Evolutionary conservation across 2,329 filamentous ascomycete species (phyloP), one percentile per base, ranked within the genome.

Genomic region (Fusarium neocosmosporiellum): DNA sequence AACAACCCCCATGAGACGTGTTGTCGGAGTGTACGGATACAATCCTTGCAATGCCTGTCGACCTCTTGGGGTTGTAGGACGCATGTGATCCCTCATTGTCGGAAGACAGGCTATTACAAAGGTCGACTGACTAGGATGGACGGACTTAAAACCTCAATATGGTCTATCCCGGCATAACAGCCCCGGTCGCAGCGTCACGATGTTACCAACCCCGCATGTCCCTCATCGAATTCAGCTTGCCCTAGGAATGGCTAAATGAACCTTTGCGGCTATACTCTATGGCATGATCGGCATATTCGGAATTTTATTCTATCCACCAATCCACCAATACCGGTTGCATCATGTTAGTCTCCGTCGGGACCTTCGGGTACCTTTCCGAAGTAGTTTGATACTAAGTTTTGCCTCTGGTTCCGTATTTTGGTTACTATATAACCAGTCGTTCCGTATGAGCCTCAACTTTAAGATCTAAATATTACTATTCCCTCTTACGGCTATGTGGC

Each of bases 241-340:
- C 59, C 27, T 20, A 7, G 36, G 16, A 3, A n/a, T 75, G 73
- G 73, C 48, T 75, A 75, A 75, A 75, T 74, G 16, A 22, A 57
- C 33, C 22, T 18, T 20, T 36, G 33, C 11, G 22, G 37, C 27
- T 63, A 43, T 31, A 4, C 27, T 18, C 13, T 9, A 6, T 41
- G 36, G 2, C 5, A 18, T 55, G 24, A 59, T 61, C 61, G 70
- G 37, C 61, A 59, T 63, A 3, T 3, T 6, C 69, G 66, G 70
- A 41, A 24, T 34, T 41, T 48, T 7, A 7, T 36, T 22, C 61
- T 67, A 16, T 75, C 73, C 68, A 74, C 70, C 72, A 75, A 75
- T 75, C 72, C 72, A 75, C 73, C 73, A 75, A 75, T 75, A 53
- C 43, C 24, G 43, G 27, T 2, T 63, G 50, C 50, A 68, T 50